These are phyloP conservation scores for Orbilia blumenaviensis DNA, from an alignment of 2,329 filamentous ascomycete genomes.

Conservation along the genomic window DNA sequence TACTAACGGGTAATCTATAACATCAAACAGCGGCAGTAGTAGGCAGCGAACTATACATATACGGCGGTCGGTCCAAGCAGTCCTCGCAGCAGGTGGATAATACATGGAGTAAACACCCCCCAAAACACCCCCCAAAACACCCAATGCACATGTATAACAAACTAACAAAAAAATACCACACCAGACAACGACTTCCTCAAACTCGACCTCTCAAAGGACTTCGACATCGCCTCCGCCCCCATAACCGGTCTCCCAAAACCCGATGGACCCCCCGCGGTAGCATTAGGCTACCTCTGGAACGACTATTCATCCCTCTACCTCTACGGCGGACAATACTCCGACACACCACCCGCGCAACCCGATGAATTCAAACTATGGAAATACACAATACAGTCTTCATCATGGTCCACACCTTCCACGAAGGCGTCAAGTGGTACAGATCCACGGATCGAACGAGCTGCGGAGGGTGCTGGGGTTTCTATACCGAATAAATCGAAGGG, in stretches of 20 bases:
- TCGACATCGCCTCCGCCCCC: conserved; percentile 72
- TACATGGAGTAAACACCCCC: conserved; percentile 75
- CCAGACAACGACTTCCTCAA: conserved; percentile 76
- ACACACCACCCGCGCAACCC: conserved; percentile 69
- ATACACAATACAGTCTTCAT: conserved; percentile 68
- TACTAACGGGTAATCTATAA: background rate
- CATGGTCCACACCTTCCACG: conserved; percentile 53
- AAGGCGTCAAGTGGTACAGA: conserved; percentile 25
- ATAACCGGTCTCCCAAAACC: conserved; percentile 72
- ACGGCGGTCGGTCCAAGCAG: conserved; percentile 74
- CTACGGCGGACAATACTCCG: conserved; percentile 78
- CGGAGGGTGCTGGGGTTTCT: conserved; percentile 77
- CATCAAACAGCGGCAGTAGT: conserved; percentile 73
- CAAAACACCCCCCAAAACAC: background rate
- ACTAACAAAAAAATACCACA: background rate
- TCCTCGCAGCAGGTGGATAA: conserved; percentile 68
- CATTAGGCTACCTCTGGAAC: conserved; percentile 78
- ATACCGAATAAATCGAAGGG: conserved; percentile 75
- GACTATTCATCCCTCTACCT: conserved; percentile 75
- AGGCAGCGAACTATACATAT: conserved; percentile 79
- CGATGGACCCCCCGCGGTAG: conserved; percentile 74
- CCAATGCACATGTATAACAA: background rate
- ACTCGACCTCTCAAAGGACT: conserved; percentile 77
- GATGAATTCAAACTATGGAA: conserved; percentile 73
- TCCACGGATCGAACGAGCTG: conserved; percentile 69